Base-by-base conservation (phyloP, 2,329 filamentous ascomycete species). In the Apiospora aurea region DNA sequence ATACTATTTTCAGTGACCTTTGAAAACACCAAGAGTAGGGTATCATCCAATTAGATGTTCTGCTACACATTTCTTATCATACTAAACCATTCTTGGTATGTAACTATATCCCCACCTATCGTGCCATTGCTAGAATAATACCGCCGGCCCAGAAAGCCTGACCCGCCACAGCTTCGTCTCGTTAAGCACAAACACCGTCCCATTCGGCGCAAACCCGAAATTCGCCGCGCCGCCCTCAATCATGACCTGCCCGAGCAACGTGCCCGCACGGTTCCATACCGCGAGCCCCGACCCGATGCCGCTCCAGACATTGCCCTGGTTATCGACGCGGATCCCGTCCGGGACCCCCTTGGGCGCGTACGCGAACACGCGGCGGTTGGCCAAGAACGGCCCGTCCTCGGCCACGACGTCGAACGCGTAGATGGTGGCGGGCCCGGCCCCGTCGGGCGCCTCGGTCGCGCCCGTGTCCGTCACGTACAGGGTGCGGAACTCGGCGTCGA, bases 151-250 rank as follows among this genome's bases (percentile, higher is more conserved):
- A 26, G 41, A 67, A 44, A 73, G 64, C 41, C 34, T 71, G 5
- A 67, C 64, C 51, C 72, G 68, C 71, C 71, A 74, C 43, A 72
- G 34, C 67, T 71, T 34, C 34, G 70, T 66, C 46, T 73, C 73
- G n/a, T 66, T 68, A 24, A 73, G 43, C 26, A 72, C 64, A 34
- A 70, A 72, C 6, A 73, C 69, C n/a, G 67, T 72, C 51, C 66
- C 38, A 47, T 74, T 70, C 10, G 67, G 51, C 5, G 70, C 72
- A 53, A 73, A 73, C 16, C 72, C 73, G 49, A 74, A 74, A 14
- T 72, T 73, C 14, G 68, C 53, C 41, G 46, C 68, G 47, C 72
- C 73, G 24, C 70, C 73, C 38, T 29, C 21, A 5, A 73, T 44
- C 6, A 47, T 16, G 4, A 73, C 64, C 69, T 74, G 47, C 29